Conservation (phyloP, 805 yeast species). For the Suhomyces xylopsoci region DNA sequence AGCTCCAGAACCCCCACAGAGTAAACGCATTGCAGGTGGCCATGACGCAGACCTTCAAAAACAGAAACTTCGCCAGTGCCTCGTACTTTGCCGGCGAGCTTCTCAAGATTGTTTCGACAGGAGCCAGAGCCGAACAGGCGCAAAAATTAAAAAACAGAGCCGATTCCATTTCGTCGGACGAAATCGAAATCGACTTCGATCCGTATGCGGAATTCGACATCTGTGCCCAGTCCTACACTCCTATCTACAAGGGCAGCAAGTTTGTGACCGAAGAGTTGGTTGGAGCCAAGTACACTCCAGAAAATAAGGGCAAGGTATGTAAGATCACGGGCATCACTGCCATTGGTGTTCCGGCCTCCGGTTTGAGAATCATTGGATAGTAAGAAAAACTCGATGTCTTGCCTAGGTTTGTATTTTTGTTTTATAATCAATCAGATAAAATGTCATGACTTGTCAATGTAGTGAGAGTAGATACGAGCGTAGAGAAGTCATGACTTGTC, state of each 20-base stretch:
- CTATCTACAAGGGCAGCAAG: slow-evolving; percentile 78
- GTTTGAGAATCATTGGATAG: slow-evolving; percentile 56
- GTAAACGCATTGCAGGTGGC: slow-evolving; percentile 92
- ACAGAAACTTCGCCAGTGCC: slow-evolving; percentile 85
- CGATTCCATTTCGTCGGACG: slow-evolving; percentile 79
- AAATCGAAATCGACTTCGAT: slow-evolving; percentile 87
- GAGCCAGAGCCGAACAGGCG: slow-evolving; percentile 87
- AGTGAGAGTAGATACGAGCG: too few species aligned
- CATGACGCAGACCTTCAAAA: slow-evolving; percentile 85
- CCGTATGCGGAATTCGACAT: slow-evolving; percentile 88
- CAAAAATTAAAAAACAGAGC: slow-evolving; percentile 76
- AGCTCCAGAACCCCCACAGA: slow-evolving; percentile 78
- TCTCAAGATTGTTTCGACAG: slow-evolving; percentile 63
- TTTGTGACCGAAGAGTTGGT: slow-evolving; percentile 76
- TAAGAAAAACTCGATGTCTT: too few species aligned
- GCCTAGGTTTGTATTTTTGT: background rate
- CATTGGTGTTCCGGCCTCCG: slow-evolving; percentile 91
- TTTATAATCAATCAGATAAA: background rate
- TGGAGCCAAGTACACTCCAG: slow-evolving; percentile 79
- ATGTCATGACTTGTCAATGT: too few species aligned
- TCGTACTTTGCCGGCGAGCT: slow-evolving; percentile 86
- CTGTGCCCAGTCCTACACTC: slow-evolving; percentile 83
- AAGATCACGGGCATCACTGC: slow-evolving; percentile 69
- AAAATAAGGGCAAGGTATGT: slow-evolving; percentile 78
- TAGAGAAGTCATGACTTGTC: too few species aligned